A percentile compares a stretch with the other conserved stretches of the same genome.
These are phyloP conservation scores for Periconia digitata DNA, from an alignment of 2,329 filamentous ascomycete species.

Conservation along the genomic window DNA sequence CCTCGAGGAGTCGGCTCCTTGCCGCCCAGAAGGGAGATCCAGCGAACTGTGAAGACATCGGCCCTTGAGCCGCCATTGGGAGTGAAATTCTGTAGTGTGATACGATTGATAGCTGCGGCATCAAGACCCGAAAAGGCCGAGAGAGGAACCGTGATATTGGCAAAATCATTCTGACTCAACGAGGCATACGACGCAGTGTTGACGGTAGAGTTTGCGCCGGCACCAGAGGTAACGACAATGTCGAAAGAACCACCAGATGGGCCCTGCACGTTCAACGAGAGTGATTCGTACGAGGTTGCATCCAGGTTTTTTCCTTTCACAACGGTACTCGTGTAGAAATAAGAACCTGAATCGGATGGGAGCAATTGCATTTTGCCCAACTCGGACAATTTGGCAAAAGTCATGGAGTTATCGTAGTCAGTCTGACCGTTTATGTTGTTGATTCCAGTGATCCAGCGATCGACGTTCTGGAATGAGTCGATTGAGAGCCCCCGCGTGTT, in stretches of 20 bases:
- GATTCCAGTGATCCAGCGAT: constrained; percentile 9
- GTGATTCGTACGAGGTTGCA: constrained; percentile 1
- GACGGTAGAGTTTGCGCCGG: constrained; percentile 3
- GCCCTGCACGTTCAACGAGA: constrained; percentile 5
- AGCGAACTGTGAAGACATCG: constrained; percentile 4
- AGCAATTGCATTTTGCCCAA: constrained; percentile 9
- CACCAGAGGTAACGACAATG: constrained; percentile 4
- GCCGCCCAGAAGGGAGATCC: constrained; percentile 7
- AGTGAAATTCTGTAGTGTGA: constrained; percentile 7
- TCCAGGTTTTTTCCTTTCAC: constrained; percentile 3
- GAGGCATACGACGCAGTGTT: constrained; percentile 3
- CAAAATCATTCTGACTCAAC: constrained; percentile 2
- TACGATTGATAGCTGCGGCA: not conserved
- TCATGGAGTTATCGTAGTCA: constrained; percentile 6
- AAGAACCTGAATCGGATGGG: constrained; percentile 1
- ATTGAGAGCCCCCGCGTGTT: constrained; percentile 4
- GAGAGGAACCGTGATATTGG: constrained; percentile 7
- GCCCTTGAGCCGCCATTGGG: constrained; percentile 2
- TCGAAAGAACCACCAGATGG: constrained; percentile 5
- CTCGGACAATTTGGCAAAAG: constrained; percentile 6
- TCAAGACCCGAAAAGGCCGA: constrained; percentile 6
- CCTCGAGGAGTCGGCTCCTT: not conserved
- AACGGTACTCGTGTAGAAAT: constrained; percentile 4
- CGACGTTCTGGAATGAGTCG: constrained; percentile 8
- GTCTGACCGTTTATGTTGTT: constrained; percentile 9